These are phyloP conservation scores for Nasturtium officinale DNA, from an alignment of 345 rosid species.

Conservation along the genomic window DNA sequence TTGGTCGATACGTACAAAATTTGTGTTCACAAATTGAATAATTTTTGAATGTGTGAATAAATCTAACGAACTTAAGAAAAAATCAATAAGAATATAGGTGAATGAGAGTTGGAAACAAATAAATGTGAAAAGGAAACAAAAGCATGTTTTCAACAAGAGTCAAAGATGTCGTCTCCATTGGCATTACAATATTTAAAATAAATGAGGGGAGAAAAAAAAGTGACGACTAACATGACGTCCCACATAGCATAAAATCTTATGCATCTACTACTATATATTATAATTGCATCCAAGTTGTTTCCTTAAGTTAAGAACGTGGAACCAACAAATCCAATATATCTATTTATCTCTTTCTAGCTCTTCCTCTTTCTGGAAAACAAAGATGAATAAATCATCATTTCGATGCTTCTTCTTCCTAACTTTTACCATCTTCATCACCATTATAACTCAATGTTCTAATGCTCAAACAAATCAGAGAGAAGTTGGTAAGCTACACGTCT, in stretches of 20 bases:
- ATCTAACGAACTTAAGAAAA: not conserved
- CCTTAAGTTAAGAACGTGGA: not conserved
- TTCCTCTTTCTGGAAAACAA: not conserved
- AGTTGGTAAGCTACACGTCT: constrained; percentile 34
- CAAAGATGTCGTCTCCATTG: constrained; percentile 32
- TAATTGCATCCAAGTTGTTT: constrained; percentile 2
- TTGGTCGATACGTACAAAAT: constrained; percentile 17
- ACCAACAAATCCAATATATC: constrained; percentile 19
- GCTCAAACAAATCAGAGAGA: constrained; percentile 27
- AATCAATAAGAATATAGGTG: not conserved
- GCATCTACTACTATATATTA: constrained; percentile 22
- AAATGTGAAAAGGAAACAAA: not conserved
- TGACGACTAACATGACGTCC: constrained; percentile 31
- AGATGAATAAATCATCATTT: constrained; percentile 30
- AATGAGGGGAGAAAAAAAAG: not conserved
- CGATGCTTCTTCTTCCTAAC: constrained; percentile 20
- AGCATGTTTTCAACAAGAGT: constrained; percentile 28
- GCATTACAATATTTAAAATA: not conserved
- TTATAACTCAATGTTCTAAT: constrained; percentile 10
- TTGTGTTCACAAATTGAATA: not conserved
- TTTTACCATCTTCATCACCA: constrained; percentile 20
- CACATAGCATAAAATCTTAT: constrained; percentile 15
- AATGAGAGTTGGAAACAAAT: not conserved
- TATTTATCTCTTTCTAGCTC: not conserved
- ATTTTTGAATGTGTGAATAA: not conserved